Conservation (phyloP, 345 rosid genomes). For the Syzygium oleosum region DNA sequence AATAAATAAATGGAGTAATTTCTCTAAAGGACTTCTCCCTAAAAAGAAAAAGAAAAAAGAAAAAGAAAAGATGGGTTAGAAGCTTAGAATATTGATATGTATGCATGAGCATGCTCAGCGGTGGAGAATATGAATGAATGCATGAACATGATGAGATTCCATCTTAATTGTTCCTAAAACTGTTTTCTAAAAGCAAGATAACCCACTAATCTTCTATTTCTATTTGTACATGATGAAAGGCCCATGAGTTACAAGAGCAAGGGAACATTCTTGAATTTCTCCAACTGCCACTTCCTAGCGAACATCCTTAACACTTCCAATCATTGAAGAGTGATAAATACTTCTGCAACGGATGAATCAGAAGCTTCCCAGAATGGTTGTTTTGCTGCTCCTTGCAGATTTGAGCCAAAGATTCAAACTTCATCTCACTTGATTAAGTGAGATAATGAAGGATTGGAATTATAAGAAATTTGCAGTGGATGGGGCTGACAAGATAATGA, state of each 20-base stretch:
- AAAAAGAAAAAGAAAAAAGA: neutral
- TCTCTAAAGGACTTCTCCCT: neutral
- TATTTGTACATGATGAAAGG: conserved; percentile 22
- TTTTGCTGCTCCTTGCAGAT: neutral
- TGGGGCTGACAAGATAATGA: neutral
- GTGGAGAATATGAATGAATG: neutral
- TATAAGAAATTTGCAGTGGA: neutral
- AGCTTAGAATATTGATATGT: neutral
- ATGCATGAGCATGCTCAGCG: neutral
- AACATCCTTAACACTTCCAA: neutral
- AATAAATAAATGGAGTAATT: neutral
- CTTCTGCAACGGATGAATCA: neutral
- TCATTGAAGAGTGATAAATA: neutral
- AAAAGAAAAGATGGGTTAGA: neutral
- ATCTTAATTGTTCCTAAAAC: neutral
- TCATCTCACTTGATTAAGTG: neutral
- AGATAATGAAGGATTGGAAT: neutral
- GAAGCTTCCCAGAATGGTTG: neutral
- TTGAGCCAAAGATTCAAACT: neutral
- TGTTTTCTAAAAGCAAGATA: neutral
- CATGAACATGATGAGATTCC: neutral
- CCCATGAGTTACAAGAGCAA: conserved; percentile 86
- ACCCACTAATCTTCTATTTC: neutral
- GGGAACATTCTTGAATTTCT: conserved; percentile 52
- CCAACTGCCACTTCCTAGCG: neutral